A percentile compares a stretch with the other conserved stretches of the same genome.
Evolutionary conservation across 2,329 filamentous ascomycete species (phyloP).

Genomic region (Decorospora gaudefroyi): DNA sequence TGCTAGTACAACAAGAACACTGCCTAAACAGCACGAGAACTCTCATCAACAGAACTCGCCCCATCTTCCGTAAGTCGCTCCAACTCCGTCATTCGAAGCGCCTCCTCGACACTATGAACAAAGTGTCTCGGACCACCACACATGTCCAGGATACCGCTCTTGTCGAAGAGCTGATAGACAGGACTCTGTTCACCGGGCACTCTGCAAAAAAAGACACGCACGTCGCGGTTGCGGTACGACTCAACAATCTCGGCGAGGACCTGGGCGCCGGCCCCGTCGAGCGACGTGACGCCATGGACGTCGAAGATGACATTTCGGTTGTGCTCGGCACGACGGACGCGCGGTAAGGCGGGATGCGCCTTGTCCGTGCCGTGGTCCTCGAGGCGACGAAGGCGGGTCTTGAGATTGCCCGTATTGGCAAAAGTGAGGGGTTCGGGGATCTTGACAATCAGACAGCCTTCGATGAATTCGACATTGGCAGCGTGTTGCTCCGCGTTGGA

Average conservation of each 20-base stretch:
- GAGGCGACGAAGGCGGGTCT: slow-evolving; percentile 77
- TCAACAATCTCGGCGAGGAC: slow-evolving; percentile 88
- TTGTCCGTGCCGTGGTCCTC: slow-evolving; percentile 87
- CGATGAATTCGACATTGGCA: slow-evolving; percentile 80
- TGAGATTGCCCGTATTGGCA: slow-evolving; percentile 92
- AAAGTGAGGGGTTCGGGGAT: slow-evolving; percentile 97
- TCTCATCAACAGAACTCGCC: slow-evolving; percentile 30
- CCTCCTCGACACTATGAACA: slow-evolving; percentile 81
- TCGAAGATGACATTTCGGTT: slow-evolving; percentile 96
- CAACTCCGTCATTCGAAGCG: slow-evolving; percentile 76
- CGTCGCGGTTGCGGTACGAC: slow-evolving; percentile 74
- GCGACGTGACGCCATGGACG: slow-evolving; percentile 92
- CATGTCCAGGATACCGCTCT: slow-evolving; percentile 81
- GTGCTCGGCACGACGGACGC: slow-evolving; percentile 74
- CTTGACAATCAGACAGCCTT: slow-evolving; percentile 93
- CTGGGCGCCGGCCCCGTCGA: slow-evolving; percentile 92
- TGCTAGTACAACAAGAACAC: too few relatives aligned
- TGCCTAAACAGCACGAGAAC: slow-evolving; percentile 26
- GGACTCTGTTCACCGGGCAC: slow-evolving; percentile 55
- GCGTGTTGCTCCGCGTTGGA: slow-evolving; percentile 79
- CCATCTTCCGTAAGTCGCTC: slow-evolving; percentile 58
- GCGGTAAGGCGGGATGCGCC: slow-evolving; percentile 85
- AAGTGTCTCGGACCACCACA: slow-evolving; percentile 80
- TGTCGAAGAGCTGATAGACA: slow-evolving; percentile 73
- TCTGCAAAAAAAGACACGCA: slow-evolving; percentile 74